A percentile compares a stretch with the other conserved stretches of the same genome.
These are phyloP conservation scores for Saprolegnia parasitica DNA, from an alignment of 352 stramenopile species.

Conservation along the genomic window DNA sequence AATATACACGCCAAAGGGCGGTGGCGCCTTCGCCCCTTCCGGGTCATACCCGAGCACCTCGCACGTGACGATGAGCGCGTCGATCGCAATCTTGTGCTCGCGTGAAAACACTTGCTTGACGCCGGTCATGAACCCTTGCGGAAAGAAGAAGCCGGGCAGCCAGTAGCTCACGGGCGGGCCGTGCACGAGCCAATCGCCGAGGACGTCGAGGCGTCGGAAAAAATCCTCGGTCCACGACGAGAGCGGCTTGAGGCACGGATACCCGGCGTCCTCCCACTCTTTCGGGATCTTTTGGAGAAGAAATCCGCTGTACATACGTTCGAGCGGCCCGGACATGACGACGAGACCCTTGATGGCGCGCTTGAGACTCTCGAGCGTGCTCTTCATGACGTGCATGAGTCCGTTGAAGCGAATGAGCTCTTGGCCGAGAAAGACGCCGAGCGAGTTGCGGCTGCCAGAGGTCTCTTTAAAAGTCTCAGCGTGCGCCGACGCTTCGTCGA, in stretches of 20 bases:
- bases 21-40: constrained; percentile 51
- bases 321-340: constrained; percentile 85
- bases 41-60: constrained; percentile 75
- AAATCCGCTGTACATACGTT: constrained; percentile 91
- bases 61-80: constrained; percentile 84
- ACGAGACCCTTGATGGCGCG: constrained; percentile 87
- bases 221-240: constrained; percentile 91
- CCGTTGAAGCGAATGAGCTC: constrained; percentile 90
- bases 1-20: constrained; percentile 89
- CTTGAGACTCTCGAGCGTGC: constrained; percentile 81
- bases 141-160: constrained; percentile 95
- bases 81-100: constrained; percentile 88
- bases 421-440: constrained; percentile 90
- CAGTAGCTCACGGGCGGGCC: constrained; percentile 84
- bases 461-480: constrained; percentile 74
- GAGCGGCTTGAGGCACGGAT: constrained; percentile 90
- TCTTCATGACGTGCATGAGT: constrained; percentile 81
- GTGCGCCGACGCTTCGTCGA: constrained; percentile 65
- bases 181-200: constrained; percentile 75
- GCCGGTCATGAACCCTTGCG: constrained; percentile 93
- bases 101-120: constrained; percentile 91
- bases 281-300: constrained; percentile 85
- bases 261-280: constrained; percentile 86
- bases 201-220: constrained; percentile 79
- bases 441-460: constrained; percentile 81